Base-by-base conservation (phyloP, 2,329 filamentous ascomycete genomes). In the Epichloe sibirici region DNA sequence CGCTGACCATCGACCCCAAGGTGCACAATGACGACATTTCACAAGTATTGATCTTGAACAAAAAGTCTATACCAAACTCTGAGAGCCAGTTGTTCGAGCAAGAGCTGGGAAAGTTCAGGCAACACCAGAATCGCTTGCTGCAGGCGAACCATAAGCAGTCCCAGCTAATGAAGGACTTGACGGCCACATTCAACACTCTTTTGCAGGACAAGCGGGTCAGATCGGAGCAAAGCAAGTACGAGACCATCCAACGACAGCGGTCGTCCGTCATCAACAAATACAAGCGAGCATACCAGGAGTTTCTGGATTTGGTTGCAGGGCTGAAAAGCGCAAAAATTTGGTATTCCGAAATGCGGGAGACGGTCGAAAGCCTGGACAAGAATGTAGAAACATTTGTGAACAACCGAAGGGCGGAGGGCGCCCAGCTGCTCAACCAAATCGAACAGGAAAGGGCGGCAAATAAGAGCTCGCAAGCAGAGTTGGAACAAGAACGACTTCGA, bases 371-470 rank as follows among this genome's bases (percentile, higher is more conserved):
- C 64, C 73, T 96, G 42, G 83, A 90, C 61, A 93, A 95, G 77
- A 98, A 98, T 61, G 93, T 98, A 1, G 91, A 97, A 58, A 87
- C 86, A 0, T 98, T 98, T 69, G 90, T 98, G 58, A 94, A 90
- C 72, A 98, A 98, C 67, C 81, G 93, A 49, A 77, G 90, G 55
- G 85, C 88, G 0, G 93, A 98, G 71, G 93, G 93, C 4, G 88
- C 89, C 0, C 88, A 95, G 65, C 78, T 98, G 5, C 78, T 98
- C 38, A 83, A 81, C 59, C 86, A 90, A 60, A 98, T 98, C 57
- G 90, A 95, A 67, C 83, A 86, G 59, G 82, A 86, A 49, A 85
- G 85, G 61, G 78, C 81, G 4, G 80, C 77, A 49, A 84, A 66
- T 63, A 78, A 79, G 65, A 66, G 59, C 45, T 69, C 72, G 3